These are phyloP conservation scores for Scheffersomyces spartinae DNA, from an alignment of 805 yeast genomes.

Conservation along the genomic window DNA sequence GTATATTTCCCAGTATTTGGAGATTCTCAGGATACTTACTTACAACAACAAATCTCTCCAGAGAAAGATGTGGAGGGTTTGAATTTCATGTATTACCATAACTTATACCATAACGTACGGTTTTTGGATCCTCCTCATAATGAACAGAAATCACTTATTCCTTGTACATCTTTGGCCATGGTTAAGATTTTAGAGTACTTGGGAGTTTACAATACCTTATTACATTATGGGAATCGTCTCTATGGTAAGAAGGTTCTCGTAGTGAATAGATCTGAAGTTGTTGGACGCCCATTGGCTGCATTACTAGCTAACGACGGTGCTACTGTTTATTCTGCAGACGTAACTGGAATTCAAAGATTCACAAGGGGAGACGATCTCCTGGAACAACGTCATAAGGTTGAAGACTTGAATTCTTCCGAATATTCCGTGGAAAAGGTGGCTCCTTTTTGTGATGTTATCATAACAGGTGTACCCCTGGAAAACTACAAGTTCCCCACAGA, in stretches of 20 bases:
- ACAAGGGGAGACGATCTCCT: conserved; percentile 89
- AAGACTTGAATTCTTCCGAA: conserved; percentile 36
- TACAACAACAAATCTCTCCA: conserved; percentile 84
- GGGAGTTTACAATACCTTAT: conserved; percentile 71
- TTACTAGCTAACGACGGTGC: conserved; percentile 96
- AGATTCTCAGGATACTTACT: conserved; percentile 85
- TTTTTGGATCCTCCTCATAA: conserved; percentile 61
- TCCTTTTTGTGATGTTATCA: conserved; percentile 73
- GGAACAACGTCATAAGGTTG: conserved; percentile 71
- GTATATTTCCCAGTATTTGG: conserved; percentile 97
- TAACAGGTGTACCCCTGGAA: conserved; percentile 90
- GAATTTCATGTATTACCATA: conserved; percentile 82
- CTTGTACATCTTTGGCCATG: conserved; percentile 93
- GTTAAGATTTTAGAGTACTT: conserved; percentile 87
- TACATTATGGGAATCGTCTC: conserved; percentile 83
- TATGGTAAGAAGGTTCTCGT: conserved; percentile 89
- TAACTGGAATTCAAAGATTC: conserved; percentile 78
- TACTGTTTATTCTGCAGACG: conserved; percentile 82
- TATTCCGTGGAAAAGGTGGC: conserved; percentile 53
- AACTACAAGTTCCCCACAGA: conserved; percentile 79
- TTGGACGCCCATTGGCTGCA: conserved; percentile 95
- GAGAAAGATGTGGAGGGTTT: conserved; percentile 96
- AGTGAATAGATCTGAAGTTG: conserved; percentile 91
- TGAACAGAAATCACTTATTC: conserved; percentile 73
- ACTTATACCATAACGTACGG: conserved; percentile 88